Evolutionary conservation across 345 rosid genomes (phyloP).

Genomic region (Aegle marmelos): DNA sequence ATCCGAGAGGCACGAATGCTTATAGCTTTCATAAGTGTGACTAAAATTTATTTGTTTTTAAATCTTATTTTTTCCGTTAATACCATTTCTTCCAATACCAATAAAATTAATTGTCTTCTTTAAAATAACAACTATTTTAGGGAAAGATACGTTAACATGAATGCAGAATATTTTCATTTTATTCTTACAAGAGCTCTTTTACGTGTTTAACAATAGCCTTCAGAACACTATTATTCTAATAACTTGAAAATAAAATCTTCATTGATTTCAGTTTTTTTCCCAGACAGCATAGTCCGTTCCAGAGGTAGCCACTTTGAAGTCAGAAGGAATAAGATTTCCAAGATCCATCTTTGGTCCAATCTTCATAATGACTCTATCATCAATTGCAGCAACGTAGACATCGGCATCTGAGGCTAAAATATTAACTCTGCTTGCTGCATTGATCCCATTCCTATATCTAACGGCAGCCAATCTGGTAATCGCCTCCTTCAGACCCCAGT

Average conservation of each 20-base stretch:
- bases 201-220: background rate
- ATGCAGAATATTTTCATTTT: no score
- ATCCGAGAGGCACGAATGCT: background rate
- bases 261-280: constrained; percentile 36
- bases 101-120: background rate
- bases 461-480: constrained; percentile 45
- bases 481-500: constrained; percentile 57
- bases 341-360: constrained; percentile 72
- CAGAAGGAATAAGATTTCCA: constrained; percentile 62
- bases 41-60: no score
- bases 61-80: no score
- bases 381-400: constrained; percentile 64
- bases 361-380: constrained; percentile 64
- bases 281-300: constrained; percentile 65
- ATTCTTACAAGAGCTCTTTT: background rate
- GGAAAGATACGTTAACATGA: background rate
- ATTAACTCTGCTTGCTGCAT: constrained; percentile 40
- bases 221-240: background rate
- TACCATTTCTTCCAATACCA: no score
- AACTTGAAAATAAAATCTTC: background rate
- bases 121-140: background rate
- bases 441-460: constrained; percentile 46
- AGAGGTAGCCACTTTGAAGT: constrained; percentile 50
- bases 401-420: constrained; percentile 61
- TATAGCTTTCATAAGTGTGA: background rate